Base-by-base conservation (phyloP, 2,329 filamentous ascomycete genomes). In the Lomentospora prolificans region DNA sequence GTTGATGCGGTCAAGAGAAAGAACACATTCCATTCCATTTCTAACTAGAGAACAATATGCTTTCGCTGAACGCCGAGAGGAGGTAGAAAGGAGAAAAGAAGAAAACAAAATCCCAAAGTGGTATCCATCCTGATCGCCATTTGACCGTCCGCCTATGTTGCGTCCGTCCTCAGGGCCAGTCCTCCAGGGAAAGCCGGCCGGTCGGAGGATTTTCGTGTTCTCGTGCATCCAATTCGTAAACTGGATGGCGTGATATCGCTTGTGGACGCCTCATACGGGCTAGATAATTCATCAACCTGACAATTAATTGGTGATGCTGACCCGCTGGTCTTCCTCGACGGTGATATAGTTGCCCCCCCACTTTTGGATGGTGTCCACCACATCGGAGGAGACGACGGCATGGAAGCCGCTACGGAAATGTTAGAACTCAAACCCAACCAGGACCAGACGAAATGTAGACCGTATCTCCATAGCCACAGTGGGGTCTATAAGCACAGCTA, bases 241-340 rank as follows among this genome's bases (percentile, higher is more conserved):
- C 36, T 8, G n/a, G 14, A 17, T 17, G 19, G 12, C n/a, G 19
- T 3, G n/a, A 41, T 41, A 14, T 53, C 27, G 19, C n/a, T n/a
- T n/a, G n/a, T n/a, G n/a, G n/a, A n/a, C n/a, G n/a, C n/a, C n/a
- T n/a, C n/a, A n/a, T n/a, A n/a, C n/a, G n/a, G n/a, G n/a, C n/a
- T n/a, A n/a, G n/a, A n/a, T n/a, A n/a, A n/a, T n/a, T n/a, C n/a
- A n/a, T n/a, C n/a, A n/a, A n/a, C n/a, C n/a, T n/a, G n/a, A n/a
- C n/a, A n/a, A n/a, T n/a, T 60, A 58, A 27, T 58, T 58, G 9
- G 51, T 44, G 57, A 75, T 74, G 10, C 80, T 75, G 52, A 94
- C 79, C 25, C 85, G 71, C 65, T 86, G 75, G 65, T 96, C 90
- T 64, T 91, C 84, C 70, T 96, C 90, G 60, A 96, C 82, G 58